Conservation (phyloP, 192 early-diverging fungal species). For the Backusella morwellensis region DNA sequence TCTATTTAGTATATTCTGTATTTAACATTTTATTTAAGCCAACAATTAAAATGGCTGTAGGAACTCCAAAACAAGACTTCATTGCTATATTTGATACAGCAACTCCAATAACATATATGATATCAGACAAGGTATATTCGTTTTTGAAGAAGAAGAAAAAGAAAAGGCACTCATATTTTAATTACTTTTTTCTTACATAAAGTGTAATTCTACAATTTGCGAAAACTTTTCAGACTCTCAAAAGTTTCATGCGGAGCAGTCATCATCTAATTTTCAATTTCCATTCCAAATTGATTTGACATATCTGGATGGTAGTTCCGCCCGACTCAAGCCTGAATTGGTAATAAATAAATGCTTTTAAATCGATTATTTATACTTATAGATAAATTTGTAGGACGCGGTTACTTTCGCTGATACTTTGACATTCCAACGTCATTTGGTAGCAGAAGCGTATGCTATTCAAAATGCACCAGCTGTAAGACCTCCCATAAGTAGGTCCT, state of each 20-base stretch:
- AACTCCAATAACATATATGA: slow-evolving; percentile 3
- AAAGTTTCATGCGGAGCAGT: neutral
- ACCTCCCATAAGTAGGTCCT: neutral
- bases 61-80: neutral
- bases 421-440: neutral
- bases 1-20: neutral
- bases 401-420: neutral
- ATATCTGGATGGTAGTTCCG: neutral
- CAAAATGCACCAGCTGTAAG: neutral
- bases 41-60: neutral
- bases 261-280: neutral
- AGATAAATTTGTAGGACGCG: neutral
- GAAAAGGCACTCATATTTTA: neutral
- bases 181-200: neutral
- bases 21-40: neutral
- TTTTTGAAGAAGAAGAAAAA: neutral
- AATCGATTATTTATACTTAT: neutral
- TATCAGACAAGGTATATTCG: neutral
- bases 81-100: neutral
- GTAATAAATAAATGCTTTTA: neutral
- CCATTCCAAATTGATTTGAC: slow-evolving; percentile 2
- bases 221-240: neutral
- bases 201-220: slow-evolving; percentile 4
- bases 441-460: neutral
- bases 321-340: neutral